Evolutionary conservation across 257 asterid species (phyloP).

Genomic region (Thymus mandschuricus): DNA sequence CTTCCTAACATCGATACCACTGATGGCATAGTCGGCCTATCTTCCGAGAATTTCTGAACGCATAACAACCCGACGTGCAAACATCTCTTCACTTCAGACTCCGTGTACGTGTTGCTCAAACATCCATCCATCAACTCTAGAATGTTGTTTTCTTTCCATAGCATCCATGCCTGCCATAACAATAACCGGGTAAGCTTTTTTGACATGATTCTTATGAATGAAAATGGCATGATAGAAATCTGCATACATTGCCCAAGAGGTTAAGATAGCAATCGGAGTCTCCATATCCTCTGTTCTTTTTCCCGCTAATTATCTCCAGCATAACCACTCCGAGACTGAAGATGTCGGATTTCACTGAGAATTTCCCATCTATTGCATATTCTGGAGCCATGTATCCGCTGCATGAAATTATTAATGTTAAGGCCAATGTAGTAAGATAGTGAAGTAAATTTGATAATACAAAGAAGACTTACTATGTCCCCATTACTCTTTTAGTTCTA

Average conservation of each 20-base stretch:
- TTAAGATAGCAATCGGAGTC: neutral
- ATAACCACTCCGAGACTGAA: neutral
- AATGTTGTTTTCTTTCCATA: neutral
- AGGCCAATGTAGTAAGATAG: neutral
- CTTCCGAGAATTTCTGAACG: neutral
- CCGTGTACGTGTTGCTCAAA: neutral
- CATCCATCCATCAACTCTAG: neutral
- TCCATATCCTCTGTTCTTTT: constrained; percentile 5
- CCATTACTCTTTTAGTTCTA: constrained; percentile 46
- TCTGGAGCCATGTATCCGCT: constrained; percentile 40
- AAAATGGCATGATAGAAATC: neutral
- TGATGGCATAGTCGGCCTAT: neutral
- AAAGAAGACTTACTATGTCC: constrained; percentile 47
- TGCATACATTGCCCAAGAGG: constrained; percentile 45
- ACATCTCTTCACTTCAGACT: neutral
- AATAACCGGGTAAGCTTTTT: too few species aligned
- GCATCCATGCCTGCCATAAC: neutral
- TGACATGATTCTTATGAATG: neutral
- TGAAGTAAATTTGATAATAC: neutral
- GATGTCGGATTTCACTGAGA: neutral
- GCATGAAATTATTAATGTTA: constrained; percentile 7
- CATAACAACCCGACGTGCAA: neutral
- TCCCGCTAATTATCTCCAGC: neutral
- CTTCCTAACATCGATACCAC: neutral
- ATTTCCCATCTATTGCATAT: constrained; percentile 1